phyloP scores from a whole-genome alignment of 108 stramenopile genomes.

The Mediolabrus comicus region DNA sequence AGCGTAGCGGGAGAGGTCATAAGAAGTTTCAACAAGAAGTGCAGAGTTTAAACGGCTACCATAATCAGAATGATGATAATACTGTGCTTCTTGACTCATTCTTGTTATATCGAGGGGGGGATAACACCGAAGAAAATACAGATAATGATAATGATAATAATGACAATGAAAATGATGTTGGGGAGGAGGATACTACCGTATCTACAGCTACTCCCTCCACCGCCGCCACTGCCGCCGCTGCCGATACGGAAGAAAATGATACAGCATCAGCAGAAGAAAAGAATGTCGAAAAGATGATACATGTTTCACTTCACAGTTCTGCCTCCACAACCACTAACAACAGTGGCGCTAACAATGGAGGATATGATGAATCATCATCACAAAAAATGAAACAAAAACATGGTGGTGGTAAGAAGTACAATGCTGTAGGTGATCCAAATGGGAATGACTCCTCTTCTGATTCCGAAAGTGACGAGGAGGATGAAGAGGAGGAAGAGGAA shows the following conservation, averaged over 20 bases:
- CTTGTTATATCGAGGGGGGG: background rate
- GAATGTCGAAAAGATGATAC: background rate
- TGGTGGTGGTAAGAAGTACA: conserved; percentile 59
- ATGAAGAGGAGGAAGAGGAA: conserved; percentile 59
- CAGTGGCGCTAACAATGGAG: no score
- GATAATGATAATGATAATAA: no score
- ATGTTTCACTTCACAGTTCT: background rate
- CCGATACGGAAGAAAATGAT: background rate
- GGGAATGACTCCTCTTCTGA: conserved; percentile 58
- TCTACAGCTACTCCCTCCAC: no score
- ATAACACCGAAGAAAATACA: background rate
- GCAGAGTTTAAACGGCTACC: no score
- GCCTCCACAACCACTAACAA: background rate
- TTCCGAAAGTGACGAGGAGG: conserved; percentile 38
- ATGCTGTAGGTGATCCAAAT: conserved; percentile 85
- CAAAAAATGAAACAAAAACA: background rate
- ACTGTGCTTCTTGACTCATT: background rate
- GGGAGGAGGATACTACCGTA: background rate
- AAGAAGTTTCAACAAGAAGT: no score
- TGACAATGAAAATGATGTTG: background rate
- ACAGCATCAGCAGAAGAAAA: background rate
- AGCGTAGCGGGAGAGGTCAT: no score
- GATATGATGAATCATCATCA: background rate
- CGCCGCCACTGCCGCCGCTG: background rate
- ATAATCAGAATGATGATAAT: background rate